Percentiles rank a stretch among this genome's conserved stretches.
Evolutionary conservation across 1,284 basidiomycete genomes (phyloP).

Genomic region (Hemileia vastatrix): DNA sequence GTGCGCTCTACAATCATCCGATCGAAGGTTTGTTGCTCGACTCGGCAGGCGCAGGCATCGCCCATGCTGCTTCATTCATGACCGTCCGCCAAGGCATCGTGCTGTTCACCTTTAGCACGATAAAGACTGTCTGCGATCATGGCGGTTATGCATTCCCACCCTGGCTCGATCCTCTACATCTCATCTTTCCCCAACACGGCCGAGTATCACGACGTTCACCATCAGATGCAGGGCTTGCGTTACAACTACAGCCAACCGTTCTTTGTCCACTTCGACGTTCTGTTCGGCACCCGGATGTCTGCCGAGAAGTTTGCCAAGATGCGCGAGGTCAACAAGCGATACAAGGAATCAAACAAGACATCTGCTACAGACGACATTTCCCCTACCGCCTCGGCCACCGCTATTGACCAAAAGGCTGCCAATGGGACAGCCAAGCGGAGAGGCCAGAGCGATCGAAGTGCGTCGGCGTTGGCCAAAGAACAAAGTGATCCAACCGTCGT

Average conservation of each 20-base stretch:
- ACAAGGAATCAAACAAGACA: too few relatives aligned
- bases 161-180: constrained; percentile 54
- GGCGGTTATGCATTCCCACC: constrained; percentile 75
- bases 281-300: constrained; percentile 68
- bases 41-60: constrained; percentile 66
- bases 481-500: too few relatives aligned
- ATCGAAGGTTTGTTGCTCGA: constrained; percentile 87
- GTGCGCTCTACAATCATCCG: constrained; percentile 95
- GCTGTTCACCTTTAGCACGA: constrained; percentile 69
- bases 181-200: constrained; percentile 90
- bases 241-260: constrained; percentile 92
- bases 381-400: too few relatives aligned
- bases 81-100: constrained; percentile 65
- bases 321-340: too few relatives aligned
- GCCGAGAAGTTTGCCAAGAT: constrained; percentile 43
- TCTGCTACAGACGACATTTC: too few relatives aligned
- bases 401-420: too few relatives aligned
- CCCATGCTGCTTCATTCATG: constrained; percentile 63
- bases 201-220: constrained; percentile 97
- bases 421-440: too few relatives aligned
- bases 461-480: too few relatives aligned
- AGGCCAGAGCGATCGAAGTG: too few relatives aligned
- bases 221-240: constrained; percentile 92
- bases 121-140: constrained; percentile 96
- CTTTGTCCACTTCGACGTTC: constrained; percentile 54